Conservation (phyloP, 495 filamentous ascomycete species). For the Neurospora discreta region DNA sequence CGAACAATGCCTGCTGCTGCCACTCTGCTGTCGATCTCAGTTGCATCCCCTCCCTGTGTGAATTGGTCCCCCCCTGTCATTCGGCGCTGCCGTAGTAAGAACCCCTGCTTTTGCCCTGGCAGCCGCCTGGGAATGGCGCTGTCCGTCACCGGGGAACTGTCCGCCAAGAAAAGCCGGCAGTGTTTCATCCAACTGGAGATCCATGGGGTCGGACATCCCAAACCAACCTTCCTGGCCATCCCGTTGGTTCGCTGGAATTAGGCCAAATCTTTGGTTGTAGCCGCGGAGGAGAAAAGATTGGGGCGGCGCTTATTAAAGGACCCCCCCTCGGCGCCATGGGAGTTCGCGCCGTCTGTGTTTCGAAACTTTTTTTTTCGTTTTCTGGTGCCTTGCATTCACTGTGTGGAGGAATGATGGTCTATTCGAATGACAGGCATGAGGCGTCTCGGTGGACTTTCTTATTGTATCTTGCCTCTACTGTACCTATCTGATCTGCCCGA, state of each 20-base stretch:
- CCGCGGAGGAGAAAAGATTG: background rate
- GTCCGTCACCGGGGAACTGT: background rate
- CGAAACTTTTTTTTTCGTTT: background rate
- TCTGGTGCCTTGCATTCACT: background rate
- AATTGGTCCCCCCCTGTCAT: background rate
- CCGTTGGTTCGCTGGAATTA: background rate
- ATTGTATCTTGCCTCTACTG: background rate
- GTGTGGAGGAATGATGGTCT: background rate
- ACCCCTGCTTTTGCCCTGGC: background rate
- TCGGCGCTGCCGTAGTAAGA: background rate
- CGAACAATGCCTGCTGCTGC: background rate
- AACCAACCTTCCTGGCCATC: background rate
- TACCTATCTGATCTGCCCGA: background rate
- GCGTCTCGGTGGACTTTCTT: background rate
- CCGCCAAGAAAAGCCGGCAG: background rate
- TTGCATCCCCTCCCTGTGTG: background rate
- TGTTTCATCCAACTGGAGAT: background rate
- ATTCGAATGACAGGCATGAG: background rate
- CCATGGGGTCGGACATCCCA: background rate
- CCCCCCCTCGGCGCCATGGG: background rate
- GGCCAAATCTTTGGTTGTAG: background rate
- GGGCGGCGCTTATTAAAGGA: background rate
- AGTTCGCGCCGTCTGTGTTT: background rate
- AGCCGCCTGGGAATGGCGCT: background rate
- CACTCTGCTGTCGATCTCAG: background rate